These are phyloP conservation scores for Fusarium sp. DNA, from an alignment of 2,329 filamentous ascomycete genomes.

Conservation along the genomic window DNA sequence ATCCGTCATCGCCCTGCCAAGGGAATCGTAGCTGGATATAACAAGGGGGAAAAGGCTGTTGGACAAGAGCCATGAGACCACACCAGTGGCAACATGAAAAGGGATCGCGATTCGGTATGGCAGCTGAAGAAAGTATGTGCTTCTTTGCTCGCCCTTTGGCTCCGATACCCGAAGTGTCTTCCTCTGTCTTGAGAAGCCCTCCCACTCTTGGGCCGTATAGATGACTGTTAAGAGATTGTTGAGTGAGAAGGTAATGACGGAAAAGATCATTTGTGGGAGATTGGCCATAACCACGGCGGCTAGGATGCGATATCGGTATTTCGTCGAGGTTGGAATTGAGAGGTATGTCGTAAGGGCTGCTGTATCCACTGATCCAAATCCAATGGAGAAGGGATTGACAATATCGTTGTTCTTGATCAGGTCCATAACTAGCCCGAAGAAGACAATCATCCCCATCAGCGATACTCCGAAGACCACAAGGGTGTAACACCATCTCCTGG, in stretches of 20 bases:
- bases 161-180: not conserved
- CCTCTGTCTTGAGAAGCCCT: not conserved
- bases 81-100: not conserved
- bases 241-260: not conserved
- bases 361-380: not conserved
- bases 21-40: not conserved
- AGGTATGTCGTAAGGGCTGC: not conserved
- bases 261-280: not conserved
- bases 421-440: not conserved
- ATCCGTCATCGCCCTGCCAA: not conserved
- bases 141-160: not conserved
- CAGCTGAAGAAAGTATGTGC: not conserved
- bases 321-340: not conserved
- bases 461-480: not conserved
- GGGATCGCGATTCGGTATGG: not conserved
- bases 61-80: not conserved
- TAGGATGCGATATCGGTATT: not conserved
- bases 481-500: not conserved
- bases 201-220: not conserved
- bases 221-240: not conserved
- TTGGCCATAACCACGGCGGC: not conserved
- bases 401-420: not conserved
- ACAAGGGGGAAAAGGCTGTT: not conserved
- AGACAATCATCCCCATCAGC: not conserved
- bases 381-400: not conserved